Percentiles rank a stretch among this genome's conserved stretches.
These are phyloP conservation scores for Marsdenia floribunda DNA, from an alignment of 257 asterid genomes.

Conservation along the genomic window DNA sequence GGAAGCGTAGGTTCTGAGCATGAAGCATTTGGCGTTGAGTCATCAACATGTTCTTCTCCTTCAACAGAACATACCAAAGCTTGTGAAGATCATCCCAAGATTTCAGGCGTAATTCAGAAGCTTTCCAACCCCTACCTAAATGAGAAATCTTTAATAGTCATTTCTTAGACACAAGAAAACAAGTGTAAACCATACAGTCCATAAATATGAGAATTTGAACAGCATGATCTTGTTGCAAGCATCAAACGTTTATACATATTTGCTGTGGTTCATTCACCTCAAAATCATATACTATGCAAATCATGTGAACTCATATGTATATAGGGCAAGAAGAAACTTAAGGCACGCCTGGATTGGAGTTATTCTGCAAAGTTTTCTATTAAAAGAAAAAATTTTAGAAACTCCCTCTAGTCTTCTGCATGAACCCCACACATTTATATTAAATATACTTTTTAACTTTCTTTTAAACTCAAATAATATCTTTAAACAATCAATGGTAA, in stretches of 20 bases:
- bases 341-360: background rate
- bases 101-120: slow-evolving; percentile 88
- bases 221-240: background rate
- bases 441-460: no score
- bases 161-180: background rate
- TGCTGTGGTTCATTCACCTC: background rate
- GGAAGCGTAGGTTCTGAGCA: slow-evolving; percentile 71
- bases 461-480: no score
- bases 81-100: slow-evolving; percentile 97
- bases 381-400: no score
- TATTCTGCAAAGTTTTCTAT: no score
- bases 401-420: no score
- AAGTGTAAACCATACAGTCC: background rate
- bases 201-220: background rate
- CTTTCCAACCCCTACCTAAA: slow-evolving; percentile 94
- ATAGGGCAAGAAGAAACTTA: background rate
- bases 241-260: background rate
- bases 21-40: slow-evolving; percentile 90
- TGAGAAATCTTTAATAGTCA: slow-evolving; percentile 7
- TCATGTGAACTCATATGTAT: background rate
- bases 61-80: slow-evolving; percentile 85
- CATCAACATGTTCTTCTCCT: slow-evolving; percentile 92
- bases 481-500: no score
- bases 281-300: background rate
- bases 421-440: no score